Evolutionary conservation across 2,329 filamentous ascomycete species (phyloP).

Genomic region (Alternaria arbusti): DNA sequence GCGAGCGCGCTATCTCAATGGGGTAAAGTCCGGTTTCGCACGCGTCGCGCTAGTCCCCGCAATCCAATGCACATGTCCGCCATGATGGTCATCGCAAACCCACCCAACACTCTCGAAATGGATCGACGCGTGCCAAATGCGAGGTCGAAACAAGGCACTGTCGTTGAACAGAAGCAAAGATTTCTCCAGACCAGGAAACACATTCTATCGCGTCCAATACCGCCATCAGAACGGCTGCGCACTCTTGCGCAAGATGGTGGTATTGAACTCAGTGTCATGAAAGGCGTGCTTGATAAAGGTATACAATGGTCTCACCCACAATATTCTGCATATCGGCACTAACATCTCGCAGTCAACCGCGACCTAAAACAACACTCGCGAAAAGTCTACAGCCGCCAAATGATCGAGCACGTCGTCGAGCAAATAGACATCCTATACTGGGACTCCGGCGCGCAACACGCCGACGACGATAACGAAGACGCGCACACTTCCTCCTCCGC

Average conservation of each 20-base stretch:
- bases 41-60: slow-evolving; percentile 13
- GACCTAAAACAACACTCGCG: slow-evolving; percentile 69
- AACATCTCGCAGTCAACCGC: slow-evolving; percentile 61
- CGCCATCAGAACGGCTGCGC: slow-evolving; percentile 63
- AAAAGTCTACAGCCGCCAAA: slow-evolving; percentile 70
- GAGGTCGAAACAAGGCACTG: slow-evolving; percentile 46
- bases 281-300: slow-evolving; percentile 61
- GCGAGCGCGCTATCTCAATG: not conserved
- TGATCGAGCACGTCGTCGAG: slow-evolving; percentile 74
- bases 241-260: slow-evolving; percentile 56
- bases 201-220: slow-evolving; percentile 65
- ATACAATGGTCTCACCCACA: not conserved
- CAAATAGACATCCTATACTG: slow-evolving; percentile 73
- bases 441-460: slow-evolving; percentile 51
- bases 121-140: slow-evolving; percentile 4
- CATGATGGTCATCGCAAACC: not conserved
- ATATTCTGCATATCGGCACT: not conserved
- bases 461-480: slow-evolving; percentile 26
- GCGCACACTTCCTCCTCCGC: slow-evolving; percentile 40
- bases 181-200: slow-evolving; percentile 70
- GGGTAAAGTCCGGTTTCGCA: not conserved
- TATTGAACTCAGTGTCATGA: slow-evolving; percentile 55
- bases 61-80: not conserved
- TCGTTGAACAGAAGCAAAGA: slow-evolving; percentile 66
- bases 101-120: slow-evolving; percentile 1